phyloP scores from a whole-genome alignment of 2,329 filamentous ascomycete species.

The Phoma sp. region DNA sequence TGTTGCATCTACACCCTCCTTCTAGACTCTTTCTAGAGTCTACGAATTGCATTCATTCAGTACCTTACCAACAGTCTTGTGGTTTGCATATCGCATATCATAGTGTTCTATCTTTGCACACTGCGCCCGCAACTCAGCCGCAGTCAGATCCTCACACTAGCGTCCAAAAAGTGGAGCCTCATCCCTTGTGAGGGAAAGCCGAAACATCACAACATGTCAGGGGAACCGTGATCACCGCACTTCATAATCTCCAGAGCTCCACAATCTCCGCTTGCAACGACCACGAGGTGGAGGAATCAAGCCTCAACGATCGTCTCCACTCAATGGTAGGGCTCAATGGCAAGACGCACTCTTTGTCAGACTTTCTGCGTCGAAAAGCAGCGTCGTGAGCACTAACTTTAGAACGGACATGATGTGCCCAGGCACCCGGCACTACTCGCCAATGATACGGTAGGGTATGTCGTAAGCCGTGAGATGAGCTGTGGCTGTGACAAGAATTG shows the following conservation, averaged over 20 bases:
- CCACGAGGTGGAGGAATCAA: background rate
- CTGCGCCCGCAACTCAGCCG: slow-evolving; percentile 5
- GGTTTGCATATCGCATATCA: background rate
- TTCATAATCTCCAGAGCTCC: slow-evolving; percentile 11
- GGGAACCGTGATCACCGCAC: slow-evolving; percentile 4
- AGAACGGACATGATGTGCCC: too few species aligned
- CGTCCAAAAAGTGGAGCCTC: background rate
- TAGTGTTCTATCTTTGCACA: slow-evolving; percentile 2
- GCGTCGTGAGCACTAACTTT: background rate
- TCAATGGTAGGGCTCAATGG: background rate
- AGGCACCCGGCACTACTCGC: slow-evolving; percentile 9
- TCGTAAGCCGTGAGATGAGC: slow-evolving; percentile 13
- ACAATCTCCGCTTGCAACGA: slow-evolving; percentile 11
- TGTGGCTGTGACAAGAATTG: slow-evolving; percentile 15
- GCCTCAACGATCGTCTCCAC: background rate
- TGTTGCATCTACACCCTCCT: background rate
- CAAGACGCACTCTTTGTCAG: background rate
- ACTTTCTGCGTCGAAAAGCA: background rate
- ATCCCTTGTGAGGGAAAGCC: background rate
- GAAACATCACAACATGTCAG: slow-evolving; percentile 5
- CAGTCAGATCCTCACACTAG: slow-evolving; percentile 3
- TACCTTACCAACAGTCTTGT: background rate
- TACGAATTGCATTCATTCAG: background rate
- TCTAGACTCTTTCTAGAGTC: too few species aligned
- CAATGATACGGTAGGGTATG: slow-evolving; percentile 3